Evolutionary conservation across 1,139 yeast genomes (phyloP), one percentile per base, ranked within the genome.

Genomic region (Magnusiomyces paraingens): DNA sequence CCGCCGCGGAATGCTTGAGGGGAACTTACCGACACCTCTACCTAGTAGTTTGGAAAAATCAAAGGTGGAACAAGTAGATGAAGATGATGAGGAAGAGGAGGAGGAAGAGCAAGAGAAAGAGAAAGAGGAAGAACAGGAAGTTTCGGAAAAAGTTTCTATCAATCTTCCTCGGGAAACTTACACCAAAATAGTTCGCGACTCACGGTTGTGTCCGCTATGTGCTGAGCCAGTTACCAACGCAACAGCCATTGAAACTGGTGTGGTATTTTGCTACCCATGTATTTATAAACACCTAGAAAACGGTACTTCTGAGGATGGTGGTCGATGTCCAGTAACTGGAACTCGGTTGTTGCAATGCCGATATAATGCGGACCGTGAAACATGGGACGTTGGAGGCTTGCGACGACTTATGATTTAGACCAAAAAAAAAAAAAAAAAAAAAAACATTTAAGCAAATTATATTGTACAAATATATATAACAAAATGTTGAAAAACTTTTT

Each of bases 161-260:
- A 26, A 26, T 26, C 32, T 26, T 26, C 32, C 58, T 18, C 35
- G n/a, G 32, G 29, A 36, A 14, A 11, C 51, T 4, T 10, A 38
- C 14, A 45, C 60, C n/a, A 15, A 8, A 20, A 10, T 41, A 22
- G 43, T 40, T 2, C 52, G 58, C 71, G 77, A 47, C 74, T 71
- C 10, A 69, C 66, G 35, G 57, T 60, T 18, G 17, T 91, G 98
- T 67, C 90, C 94, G 0, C 67, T 91, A n/a, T 93, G 98, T 63
- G 72, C 78, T 35, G 71, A 80, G 11, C 75, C 70, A 17, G 78
- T 90, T 5, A 78, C 79, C 38, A 89, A 87, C 62, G 96, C 96
- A 1, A 90, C 96, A 0, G 80, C 86, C 4, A 81, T 91, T 46
- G 98, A 91, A 65, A 89, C 98, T 0, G 99, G 99, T 0, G 82